phyloP scores from a whole-genome alignment of 2,329 filamentous ascomycete genomes.

The Cytospora schulzeri region DNA sequence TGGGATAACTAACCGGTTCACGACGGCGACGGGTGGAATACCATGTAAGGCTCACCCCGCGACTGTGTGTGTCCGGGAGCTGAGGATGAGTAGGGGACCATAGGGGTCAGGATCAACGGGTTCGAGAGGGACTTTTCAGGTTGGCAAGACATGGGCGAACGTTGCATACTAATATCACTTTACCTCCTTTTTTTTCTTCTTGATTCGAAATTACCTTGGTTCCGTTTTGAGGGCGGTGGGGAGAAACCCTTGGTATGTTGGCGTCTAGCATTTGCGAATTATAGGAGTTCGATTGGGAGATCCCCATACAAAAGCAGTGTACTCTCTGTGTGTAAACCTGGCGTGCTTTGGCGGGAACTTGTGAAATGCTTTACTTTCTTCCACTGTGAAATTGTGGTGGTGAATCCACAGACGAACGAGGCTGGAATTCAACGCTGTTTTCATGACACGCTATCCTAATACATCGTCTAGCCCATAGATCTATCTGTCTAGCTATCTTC shows the following conservation, averaged over 20 bases:
- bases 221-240: background rate
- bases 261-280: conserved; percentile 15
- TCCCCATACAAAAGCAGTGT: background rate
- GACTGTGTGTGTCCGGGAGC: background rate
- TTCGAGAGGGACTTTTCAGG: conserved; percentile 7
- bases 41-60: background rate
- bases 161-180: conserved; percentile 27
- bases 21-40: background rate
- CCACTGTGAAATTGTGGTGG: background rate
- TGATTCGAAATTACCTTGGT: conserved; percentile 9
- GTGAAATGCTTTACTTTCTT: no score
- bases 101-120: conserved; percentile 4
- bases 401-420: conserved; percentile 8
- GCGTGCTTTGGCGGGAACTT: background rate
- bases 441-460: conserved; percentile 9
- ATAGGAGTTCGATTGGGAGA: background rate
- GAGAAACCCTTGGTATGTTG: background rate
- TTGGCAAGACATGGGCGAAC: conserved; percentile 11
- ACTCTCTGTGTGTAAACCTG: background rate
- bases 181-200: conserved; percentile 8
- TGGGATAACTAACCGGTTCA: background rate
- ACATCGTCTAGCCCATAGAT: no score
- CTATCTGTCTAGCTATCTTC: no score
- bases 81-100: background rate
- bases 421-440: conserved; percentile 19